Percentiles rank a stretch among this genome's conserved stretches.
Evolutionary conservation across 306 rosid genomes (phyloP).

Genomic region (Benincasa hispida): DNA sequence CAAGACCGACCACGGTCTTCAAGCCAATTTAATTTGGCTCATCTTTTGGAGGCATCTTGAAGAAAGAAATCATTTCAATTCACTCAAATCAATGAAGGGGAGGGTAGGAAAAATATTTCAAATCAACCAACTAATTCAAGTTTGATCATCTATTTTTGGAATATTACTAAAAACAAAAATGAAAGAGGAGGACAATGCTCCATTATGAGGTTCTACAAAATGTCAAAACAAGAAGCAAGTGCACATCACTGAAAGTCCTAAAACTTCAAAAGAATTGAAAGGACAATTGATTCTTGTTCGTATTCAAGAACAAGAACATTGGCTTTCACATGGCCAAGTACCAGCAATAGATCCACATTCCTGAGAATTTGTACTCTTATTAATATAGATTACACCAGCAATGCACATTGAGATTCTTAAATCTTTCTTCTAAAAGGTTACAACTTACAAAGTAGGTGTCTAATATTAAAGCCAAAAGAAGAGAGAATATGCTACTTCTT

Average conservation of each 20-base stretch:
- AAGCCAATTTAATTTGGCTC: too few relatives aligned
- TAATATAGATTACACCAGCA: slow-evolving; percentile 53
- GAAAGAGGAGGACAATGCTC: background rate
- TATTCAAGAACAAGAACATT: slow-evolving; percentile 27
- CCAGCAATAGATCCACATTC: slow-evolving; percentile 43
- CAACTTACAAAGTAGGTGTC: slow-evolving; percentile 20
- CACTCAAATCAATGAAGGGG: background rate
- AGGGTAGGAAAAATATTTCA: background rate
- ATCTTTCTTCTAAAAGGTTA: slow-evolving; percentile 46
- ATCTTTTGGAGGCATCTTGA: too few relatives aligned
- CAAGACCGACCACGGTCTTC: too few relatives aligned
- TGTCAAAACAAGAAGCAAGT: slow-evolving; percentile 1
- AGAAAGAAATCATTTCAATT: too few relatives aligned
- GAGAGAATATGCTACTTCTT: slow-evolving; percentile 38
- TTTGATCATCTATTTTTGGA: background rate
- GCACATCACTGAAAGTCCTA: background rate
- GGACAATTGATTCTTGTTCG: slow-evolving; percentile 21
- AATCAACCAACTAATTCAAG: background rate
- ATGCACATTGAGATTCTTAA: slow-evolving; percentile 51
- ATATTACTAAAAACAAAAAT: background rate
- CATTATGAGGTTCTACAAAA: background rate
- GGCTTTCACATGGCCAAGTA: slow-evolving; percentile 17
- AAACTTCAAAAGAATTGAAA: background rate
- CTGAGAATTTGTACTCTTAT: slow-evolving; percentile 47
- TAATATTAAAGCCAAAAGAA: slow-evolving; percentile 15